Evolutionary conservation across 805 yeast species (phyloP), one percentile per base, ranked within the genome.

Genomic region (Metschnikowia proteae): DNA sequence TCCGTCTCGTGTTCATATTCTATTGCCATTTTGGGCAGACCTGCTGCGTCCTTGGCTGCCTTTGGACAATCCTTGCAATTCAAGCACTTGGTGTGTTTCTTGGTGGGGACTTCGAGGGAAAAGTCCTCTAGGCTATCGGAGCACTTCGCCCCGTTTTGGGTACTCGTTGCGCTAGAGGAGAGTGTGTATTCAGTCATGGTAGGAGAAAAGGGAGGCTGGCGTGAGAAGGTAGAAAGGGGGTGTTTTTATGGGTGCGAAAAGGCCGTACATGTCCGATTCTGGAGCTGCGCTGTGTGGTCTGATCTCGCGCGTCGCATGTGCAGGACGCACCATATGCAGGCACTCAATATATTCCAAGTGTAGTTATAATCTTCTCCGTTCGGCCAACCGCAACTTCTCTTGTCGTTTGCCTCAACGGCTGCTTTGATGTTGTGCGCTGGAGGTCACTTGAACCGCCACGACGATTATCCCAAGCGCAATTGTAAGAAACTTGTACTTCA

Each of bases 401-500:
- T 17, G 6, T 28, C 5, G 23, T 10, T n/a, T 6, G 23, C 5
- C 25, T 29, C 13, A 31, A 13, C 22, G n/a, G 31, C 38, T 33
- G 38, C 45, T 45, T 17, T 50, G 54, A 8, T 39, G 53, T 10
- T 48, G 58, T 9, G 55, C 62, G 38, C 50, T 54, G n/a, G 59
- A 58, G 29, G 75, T 67, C 48, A 71, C 67, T 47, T 66, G 63
- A 35, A 71, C 56, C 0, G 74, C 76, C 36, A 73, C 58, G 35
- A 73, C 66, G 50, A 69, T 60, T 4, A 73, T 73, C 17, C 76
- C 77, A 35, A 73, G 57, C 7, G 75, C 72, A 32, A 73, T 65
- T 39, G 74, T 67, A 38, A 73, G 60, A 47, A 73, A 73, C 56
- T 71, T 73, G 53, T 69, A 70, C 58, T 68, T 70, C 49, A 73